Evolutionary conservation across 1,284 basidiomycete genomes (phyloP), one percentile per base, ranked within the genome.

Genomic region (Cryptococcus deneoformans): DNA sequence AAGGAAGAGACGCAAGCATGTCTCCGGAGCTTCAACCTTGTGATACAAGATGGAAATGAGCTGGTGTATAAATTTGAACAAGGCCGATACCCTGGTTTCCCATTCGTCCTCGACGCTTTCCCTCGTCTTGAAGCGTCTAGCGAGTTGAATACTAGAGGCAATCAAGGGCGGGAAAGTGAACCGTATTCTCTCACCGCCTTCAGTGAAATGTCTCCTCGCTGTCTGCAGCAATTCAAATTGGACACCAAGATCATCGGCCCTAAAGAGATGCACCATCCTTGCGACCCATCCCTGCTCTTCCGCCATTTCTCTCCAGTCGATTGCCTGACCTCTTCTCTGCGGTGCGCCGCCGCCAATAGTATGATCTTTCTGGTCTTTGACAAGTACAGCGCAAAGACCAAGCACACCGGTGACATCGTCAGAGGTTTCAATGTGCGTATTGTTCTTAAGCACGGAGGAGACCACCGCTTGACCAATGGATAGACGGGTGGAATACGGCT

Each of bases 211-310:
- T 71, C 84, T 85, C 52, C 92, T 82, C 0, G 94, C 92, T 37
- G 86, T 87, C 85, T 94, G 92, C 44, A 96, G 77, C 12, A 95
- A 82, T 89, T 93, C 88, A 63, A 90, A 93, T 69, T 96, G 93
- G 14, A 87, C 84, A 61, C 85, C 86, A 58, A 94, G 74, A 36
- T 88, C 87, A 54, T 95, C 89, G 1, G 90, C 84, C 24, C 86
- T 82, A 85, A 97, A 94, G 37, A 96, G 74, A 80, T 20, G 20
- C 3, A 97, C 88, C 89, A 97, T 95, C 61, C 93, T 82, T 24
- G 93, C 92, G 12, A 96, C 86, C 93, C 93, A 97, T 0, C 93
- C 94, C 69, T 97, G 93, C 75, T 97, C 94, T 76, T 96, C 94
- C 0, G 92, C 92, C 80, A 92, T 82, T 71, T 96, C 93, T 69